These are phyloP conservation scores for Rhododendron williamsianum DNA, from an alignment of 148 eudicot species.

Conservation along the genomic window DNA sequence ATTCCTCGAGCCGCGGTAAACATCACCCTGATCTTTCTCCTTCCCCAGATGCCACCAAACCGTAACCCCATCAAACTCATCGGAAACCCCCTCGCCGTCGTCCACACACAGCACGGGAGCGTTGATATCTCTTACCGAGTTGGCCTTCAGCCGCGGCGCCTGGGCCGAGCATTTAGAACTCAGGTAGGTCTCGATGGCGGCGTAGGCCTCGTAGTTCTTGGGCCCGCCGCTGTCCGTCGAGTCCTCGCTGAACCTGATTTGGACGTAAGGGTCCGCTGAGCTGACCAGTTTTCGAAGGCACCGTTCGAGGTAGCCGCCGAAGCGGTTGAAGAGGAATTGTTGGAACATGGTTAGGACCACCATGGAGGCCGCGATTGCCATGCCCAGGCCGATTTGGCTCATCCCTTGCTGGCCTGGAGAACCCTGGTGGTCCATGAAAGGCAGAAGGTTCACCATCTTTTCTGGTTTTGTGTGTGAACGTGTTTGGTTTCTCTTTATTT, in stretches of 20 bases:
- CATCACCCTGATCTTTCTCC: constrained; percentile 13
- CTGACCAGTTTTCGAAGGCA: not conserved
- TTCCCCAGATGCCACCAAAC: constrained; percentile 36
- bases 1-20: not conserved
- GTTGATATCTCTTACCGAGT: constrained; percentile 15
- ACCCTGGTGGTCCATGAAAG: not conserved
- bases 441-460: not conserved
- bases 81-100: constrained; percentile 41
- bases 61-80: constrained; percentile 34
- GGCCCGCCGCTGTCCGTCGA: constrained; percentile 15
- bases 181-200: constrained; percentile 35
- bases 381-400: not conserved
- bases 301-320: not conserved
- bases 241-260: constrained; percentile 34
- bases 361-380: not conserved
- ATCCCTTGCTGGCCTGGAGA: not conserved
- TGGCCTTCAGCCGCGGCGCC: constrained; percentile 43
- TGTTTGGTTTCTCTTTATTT: not conserved
- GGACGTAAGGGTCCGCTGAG: constrained; percentile 27
- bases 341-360: constrained; percentile 2
- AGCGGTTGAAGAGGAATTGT: not conserved
- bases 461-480: too few relatives aligned
- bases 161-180: constrained; percentile 20
- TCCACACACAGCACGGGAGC: constrained; percentile 32
- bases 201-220: constrained; percentile 29